Percentiles rank a stretch among this genome's conserved stretches.
phyloP scores from a whole-genome alignment of 495 filamentous ascomycete genomes.

The Penicillium malachiteum region DNA sequence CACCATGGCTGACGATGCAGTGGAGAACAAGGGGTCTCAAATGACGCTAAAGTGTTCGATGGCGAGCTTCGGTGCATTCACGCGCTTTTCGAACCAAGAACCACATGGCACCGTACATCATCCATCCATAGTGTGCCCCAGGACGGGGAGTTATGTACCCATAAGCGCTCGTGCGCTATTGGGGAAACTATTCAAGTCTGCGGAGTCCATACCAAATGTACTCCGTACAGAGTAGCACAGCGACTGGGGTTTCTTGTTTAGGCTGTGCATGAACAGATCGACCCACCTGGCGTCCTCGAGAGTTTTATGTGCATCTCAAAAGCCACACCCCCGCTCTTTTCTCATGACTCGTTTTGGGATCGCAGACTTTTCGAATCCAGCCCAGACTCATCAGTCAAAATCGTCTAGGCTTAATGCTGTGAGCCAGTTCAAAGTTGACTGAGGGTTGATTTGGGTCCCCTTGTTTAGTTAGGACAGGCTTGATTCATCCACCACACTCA shows the following conservation, averaged over 20 bases:
- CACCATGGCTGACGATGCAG: conserved; percentile 12
- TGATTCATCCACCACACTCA: conserved; percentile 9
- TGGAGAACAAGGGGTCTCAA: conserved; percentile 11
- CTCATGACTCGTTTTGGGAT: background rate
- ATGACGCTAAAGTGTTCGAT: conserved; percentile 13
- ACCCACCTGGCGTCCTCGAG: conserved; percentile 6
- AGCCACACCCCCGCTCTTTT: conserved; percentile 1
- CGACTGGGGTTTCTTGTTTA: conserved; percentile 1
- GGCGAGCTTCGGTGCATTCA: conserved; percentile 9
- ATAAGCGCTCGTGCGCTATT: conserved; percentile 17
- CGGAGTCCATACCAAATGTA: background rate
- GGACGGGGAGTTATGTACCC: conserved; percentile 7
- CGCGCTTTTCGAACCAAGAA: conserved; percentile 2
- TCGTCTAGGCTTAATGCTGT: background rate
- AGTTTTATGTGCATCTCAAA: background rate
- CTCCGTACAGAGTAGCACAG: too few species aligned
- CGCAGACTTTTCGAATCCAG: background rate
- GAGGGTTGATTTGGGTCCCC: background rate
- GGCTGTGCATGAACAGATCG: conserved; percentile 15
- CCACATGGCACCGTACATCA: conserved; percentile 13
- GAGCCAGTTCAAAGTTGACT: background rate
- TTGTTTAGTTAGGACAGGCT: background rate
- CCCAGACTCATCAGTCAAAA: too few species aligned
- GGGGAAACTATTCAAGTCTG: conserved; percentile 17
- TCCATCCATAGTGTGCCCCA: background rate